Conservation (phyloP, 345 rosid genomes). For the Noccaea caerulescens region DNA sequence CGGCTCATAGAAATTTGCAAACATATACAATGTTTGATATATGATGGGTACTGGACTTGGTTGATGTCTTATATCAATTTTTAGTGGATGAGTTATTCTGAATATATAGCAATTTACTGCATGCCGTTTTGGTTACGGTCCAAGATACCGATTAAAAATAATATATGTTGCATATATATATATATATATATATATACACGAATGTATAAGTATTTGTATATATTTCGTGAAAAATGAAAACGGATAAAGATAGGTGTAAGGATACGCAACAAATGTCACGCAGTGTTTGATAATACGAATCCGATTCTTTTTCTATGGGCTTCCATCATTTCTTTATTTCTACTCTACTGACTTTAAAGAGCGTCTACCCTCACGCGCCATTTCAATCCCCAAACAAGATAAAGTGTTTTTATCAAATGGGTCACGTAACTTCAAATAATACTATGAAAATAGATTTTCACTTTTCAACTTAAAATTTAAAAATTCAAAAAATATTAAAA, state of each 20-base stretch:
- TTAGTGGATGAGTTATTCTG: conserved; percentile 6
- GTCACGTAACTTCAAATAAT: conserved; percentile 34
- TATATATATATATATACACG: neutral
- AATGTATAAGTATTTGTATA: conserved; percentile 1
- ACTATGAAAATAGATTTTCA: conserved; percentile 5
- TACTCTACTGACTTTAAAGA: conserved; percentile 25
- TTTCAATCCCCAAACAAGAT: conserved; percentile 30
- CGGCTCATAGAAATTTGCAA: neutral
- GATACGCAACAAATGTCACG: conserved; percentile 44
- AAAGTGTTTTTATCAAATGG: conserved; percentile 7
- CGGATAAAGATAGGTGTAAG: conserved; percentile 35
- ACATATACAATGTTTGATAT: neutral
- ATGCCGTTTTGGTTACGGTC: conserved; percentile 24
- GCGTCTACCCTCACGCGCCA: conserved; percentile 31
- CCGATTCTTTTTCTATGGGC: conserved; percentile 43
- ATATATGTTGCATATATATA: conserved; percentile 1
- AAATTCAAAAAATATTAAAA: neutral
- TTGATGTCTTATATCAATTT: neutral
- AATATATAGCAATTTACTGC: conserved; percentile 13
- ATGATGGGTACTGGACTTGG: neutral
- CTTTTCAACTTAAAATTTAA: neutral
- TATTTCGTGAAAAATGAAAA: conserved; percentile 1
- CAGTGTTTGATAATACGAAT: conserved; percentile 37
- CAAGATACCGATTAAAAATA: neutral
- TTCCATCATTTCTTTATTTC: conserved; percentile 39